Evolutionary conservation across 257 asterid species (phyloP).

Genomic region (Lycium ferocissimum): DNA sequence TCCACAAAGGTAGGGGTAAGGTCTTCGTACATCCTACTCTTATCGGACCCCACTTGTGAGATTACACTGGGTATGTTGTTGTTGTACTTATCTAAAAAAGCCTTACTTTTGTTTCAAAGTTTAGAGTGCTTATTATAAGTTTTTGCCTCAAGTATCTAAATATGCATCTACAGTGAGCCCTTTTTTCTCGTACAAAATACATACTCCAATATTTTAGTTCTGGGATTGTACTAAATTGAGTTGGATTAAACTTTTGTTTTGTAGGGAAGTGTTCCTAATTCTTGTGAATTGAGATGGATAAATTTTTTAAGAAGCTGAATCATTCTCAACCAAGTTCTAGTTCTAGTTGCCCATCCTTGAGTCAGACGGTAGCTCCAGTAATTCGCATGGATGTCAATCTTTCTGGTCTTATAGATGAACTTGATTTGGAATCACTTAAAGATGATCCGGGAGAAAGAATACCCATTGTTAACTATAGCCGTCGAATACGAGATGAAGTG

Average conservation of each 20-base stretch:
- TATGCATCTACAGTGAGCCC: not conserved
- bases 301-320: not conserved
- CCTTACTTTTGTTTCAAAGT: not conserved
- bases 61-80: too few species aligned
- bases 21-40: too few species aligned
- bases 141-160: not conserved
- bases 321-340: not conserved
- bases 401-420: not conserved
- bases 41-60: too few species aligned
- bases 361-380: not conserved
- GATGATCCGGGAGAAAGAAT: not conserved
- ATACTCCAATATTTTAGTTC: not conserved
- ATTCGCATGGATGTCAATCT: not conserved
- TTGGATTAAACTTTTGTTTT: not conserved
- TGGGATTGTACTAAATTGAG: not conserved
- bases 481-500: not conserved
- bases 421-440: not conserved
- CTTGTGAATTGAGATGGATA: not conserved
- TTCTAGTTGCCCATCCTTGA: not conserved
- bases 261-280: not conserved
- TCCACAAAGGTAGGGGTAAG: too few species aligned
- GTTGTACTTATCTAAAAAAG: too few species aligned
- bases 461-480: not conserved
- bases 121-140: not conserved
- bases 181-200: not conserved